Evolutionary conservation across 1,284 basidiomycete genomes (phyloP), one percentile per base, ranked within the genome.

Genomic region (Trametes versicolor): DNA sequence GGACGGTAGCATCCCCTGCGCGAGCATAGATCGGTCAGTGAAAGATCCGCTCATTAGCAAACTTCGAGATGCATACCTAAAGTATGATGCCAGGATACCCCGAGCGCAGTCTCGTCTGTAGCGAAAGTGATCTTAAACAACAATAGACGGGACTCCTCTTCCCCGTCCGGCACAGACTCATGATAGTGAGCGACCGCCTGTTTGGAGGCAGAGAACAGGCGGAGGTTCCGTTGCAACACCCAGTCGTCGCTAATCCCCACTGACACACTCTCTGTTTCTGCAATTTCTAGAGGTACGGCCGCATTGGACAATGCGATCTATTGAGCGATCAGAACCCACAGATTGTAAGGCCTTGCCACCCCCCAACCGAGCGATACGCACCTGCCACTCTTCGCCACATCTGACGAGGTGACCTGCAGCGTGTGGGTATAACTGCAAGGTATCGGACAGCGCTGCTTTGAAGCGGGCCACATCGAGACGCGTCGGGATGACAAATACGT

Each of bases 11-110:
- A 45, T 80, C 78, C 10, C 78, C 78, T 78, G 49, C 8, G 3
- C 17, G n/a, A 13, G 8, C 34, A 32, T 3, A 39, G 37, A 2
- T 43, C 41, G 41, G 15, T 43, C 15, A 43, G 41, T 43, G 19
- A 39, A 43, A 17, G 15, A 27, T 27, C 54, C 67, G 69, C 71
- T 12, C 74, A 67, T 3, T 23, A 21, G n/a, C 17, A 32, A 17
- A 17, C 41, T n/a, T 19, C 9, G 54, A 10, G 1, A 39, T 23
- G 27, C 62, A 9, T 54, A 72, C 74, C 75, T n/a, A 76, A 69
- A 4, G 64, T 68, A 58, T 80, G 78, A 58, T 80, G 72, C 79
- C 77, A 79, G 9, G 73, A 71, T 21, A 80, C 62, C 21, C 76
- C 79, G 23, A 80, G 67, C 17, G 67, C 69, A 0, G 76, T 78